These are phyloP conservation scores for Fusarium heterosporum DNA, from an alignment of 2,329 filamentous ascomycete genomes.

Conservation along the genomic window DNA sequence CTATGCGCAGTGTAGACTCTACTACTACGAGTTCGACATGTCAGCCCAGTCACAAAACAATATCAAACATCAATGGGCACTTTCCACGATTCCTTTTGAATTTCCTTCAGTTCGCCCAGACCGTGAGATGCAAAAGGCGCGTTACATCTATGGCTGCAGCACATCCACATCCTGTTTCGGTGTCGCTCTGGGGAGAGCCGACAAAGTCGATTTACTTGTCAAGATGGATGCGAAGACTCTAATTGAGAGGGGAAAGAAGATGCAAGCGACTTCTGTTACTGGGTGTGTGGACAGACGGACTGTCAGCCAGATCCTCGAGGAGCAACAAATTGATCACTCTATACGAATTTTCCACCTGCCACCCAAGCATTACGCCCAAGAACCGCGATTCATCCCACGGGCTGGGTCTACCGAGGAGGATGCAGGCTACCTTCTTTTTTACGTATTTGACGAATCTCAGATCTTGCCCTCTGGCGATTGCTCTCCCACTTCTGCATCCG, in stretches of 20 bases:
- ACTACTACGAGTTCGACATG: slow-evolving; percentile 74
- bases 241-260: slow-evolving; percentile 62
- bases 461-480: slow-evolving; percentile 64
- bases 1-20: slow-evolving; percentile 75
- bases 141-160: slow-evolving; percentile 76
- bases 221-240: slow-evolving; percentile 69
- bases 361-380: slow-evolving; percentile 71
- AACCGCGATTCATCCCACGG: slow-evolving; percentile 72
- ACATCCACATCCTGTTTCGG: slow-evolving; percentile 68
- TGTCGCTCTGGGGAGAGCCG: slow-evolving; percentile 70
- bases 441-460: slow-evolving; percentile 77
- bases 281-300: slow-evolving; percentile 72
- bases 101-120: slow-evolving; percentile 71
- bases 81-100: slow-evolving; percentile 74
- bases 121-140: slow-evolving; percentile 66
- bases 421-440: slow-evolving; percentile 75
- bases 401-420: slow-evolving; percentile 62
- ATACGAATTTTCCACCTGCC: slow-evolving; percentile 73
- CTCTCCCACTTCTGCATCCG: slow-evolving; percentile 60
- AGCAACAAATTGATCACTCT: slow-evolving; percentile 60
- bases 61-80: slow-evolving; percentile 72
- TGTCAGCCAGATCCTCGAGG: slow-evolving; percentile 63
- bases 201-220: slow-evolving; percentile 73
- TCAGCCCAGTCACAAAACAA: slow-evolving; percentile 31
- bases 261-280: slow-evolving; percentile 61